Base-by-base conservation (phyloP, 2,329 filamentous ascomycete genomes). In the Colletotrichum acutatum region DNA sequence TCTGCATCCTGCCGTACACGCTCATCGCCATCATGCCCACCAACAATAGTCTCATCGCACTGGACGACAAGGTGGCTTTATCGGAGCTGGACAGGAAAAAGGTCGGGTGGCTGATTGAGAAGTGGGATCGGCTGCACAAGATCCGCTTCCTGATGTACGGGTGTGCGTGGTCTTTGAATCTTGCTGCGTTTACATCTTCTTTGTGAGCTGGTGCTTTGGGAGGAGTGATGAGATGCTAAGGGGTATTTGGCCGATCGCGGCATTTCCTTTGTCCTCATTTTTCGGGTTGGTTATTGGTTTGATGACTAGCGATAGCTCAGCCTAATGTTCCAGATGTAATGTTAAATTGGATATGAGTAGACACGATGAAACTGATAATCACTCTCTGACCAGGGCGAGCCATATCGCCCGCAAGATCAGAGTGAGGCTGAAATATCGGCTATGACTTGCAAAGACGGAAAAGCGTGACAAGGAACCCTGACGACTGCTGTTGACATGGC, bases 41-140 rank as follows among this genome's bases (percentile, higher is more conserved):
- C 14, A 63, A 63, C 60, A 53, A 63, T n/a, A 30, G 42, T 1
- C 46, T 63, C 46, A 53, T 63, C 14, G 16, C 60, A 9, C 60
- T 63, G n/a, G 60, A 63, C 28, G 60, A 63, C 60, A 63, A 63
- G 28, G 60, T 63, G n/a, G 60, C 60, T 8, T 46, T 63, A n/a
- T 63, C 60, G 6, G 60, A 63, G 60, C 14, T 53, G 42, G 60
- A 63, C n/a, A 63, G 60, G 46, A 63, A 42, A 24, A 63, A 63
- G 46, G 30, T 24, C 5, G 60, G 60, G 8, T 52, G 32, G 60
- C 3, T 63, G 60, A 63, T 63, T 34, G 46, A 63, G 60, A 63
- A 63, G 28, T 63, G 60, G 60, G 60, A 53, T 24, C 60, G 46
- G 42, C 16, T 63, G 60, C 60, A 63, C 46, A 53, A 30, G 60